Percentiles rank a stretch among this genome's conserved stretches.
These are phyloP conservation scores for Diplodia intermedia DNA, from an alignment of 2,329 filamentous ascomycete genomes.

Conservation along the genomic window DNA sequence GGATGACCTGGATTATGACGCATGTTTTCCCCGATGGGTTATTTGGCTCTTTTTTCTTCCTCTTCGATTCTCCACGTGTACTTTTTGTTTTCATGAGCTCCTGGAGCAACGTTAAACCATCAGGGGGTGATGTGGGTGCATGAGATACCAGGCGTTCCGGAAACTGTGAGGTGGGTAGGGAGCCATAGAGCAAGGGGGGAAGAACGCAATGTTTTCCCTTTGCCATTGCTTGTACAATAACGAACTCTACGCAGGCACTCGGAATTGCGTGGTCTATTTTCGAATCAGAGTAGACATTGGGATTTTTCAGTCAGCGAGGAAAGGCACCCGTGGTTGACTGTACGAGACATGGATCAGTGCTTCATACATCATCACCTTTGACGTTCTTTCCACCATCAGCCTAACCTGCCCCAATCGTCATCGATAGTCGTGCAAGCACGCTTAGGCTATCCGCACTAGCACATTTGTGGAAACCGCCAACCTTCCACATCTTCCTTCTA, in stretches of 20 bases:
- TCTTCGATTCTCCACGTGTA: constrained; percentile 1
- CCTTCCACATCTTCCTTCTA: not conserved
- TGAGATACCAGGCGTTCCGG: constrained; percentile 31
- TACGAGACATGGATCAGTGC: not conserved
- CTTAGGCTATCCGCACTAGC: not conserved
- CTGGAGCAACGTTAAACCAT: constrained; percentile 1
- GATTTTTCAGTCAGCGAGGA: not conserved
- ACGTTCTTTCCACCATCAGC: not conserved
- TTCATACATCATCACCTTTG: not conserved
- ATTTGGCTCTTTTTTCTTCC: not conserved
- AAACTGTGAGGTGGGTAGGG: not conserved
- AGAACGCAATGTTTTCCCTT: not conserved
- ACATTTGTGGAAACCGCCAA: not conserved
- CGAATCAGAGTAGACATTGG: not conserved
- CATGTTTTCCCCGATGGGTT: constrained; percentile 8
- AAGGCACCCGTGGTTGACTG: not conserved
- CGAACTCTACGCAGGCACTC: constrained; percentile 4
- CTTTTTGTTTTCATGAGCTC: constrained; percentile 3
- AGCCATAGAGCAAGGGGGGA: not conserved
- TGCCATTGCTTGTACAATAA: constrained; percentile 13
- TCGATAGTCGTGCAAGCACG: not conserved
- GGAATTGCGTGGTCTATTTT: not conserved
- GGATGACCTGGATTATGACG: constrained; percentile 22
- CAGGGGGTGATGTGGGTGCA: constrained; percentile 8
- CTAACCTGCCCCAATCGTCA: not conserved